phyloP scores from a whole-genome alignment of 1,284 basidiomycete genomes.

The Hemileia vastatrix region DNA sequence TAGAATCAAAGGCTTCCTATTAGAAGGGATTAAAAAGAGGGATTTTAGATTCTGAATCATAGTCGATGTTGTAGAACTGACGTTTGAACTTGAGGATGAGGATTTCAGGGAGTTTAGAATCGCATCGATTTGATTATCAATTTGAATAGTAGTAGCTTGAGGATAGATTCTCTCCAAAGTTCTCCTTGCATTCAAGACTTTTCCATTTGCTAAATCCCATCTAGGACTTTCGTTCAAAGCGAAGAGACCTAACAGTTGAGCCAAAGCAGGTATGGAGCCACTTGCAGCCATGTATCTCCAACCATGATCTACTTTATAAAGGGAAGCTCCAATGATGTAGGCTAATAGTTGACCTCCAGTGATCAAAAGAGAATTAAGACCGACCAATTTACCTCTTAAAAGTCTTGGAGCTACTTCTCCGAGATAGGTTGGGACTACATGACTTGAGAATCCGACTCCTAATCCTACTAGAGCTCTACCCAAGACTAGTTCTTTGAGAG shows the following conservation, averaged over 20 bases:
- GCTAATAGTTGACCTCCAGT: slow-evolving; percentile 37
- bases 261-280: slow-evolving; percentile 31
- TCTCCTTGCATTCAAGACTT: slow-evolving; percentile 28
- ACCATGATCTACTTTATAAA: slow-evolving; percentile 34
- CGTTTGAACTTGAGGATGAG: neutral
- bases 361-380: slow-evolving; percentile 34
- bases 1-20: slow-evolving; percentile 30
- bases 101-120: slow-evolving; percentile 27
- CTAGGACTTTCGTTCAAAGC: slow-evolving; percentile 35
- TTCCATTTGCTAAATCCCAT: slow-evolving; percentile 32
- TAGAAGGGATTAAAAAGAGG: too few species aligned
- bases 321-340: slow-evolving; percentile 32
- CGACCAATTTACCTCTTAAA: slow-evolving; percentile 33
- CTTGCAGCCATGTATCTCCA: slow-evolving; percentile 39
- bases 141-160: slow-evolving; percentile 22
- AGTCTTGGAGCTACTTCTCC: slow-evolving; percentile 34
- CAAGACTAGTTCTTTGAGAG: slow-evolving; percentile 34
- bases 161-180: slow-evolving; percentile 36
- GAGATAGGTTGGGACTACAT: slow-evolving; percentile 34
- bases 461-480: slow-evolving; percentile 34
- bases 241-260: slow-evolving; percentile 34
- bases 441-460: slow-evolving; percentile 34
- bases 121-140: slow-evolving; percentile 30
- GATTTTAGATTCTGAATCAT: too few species aligned
- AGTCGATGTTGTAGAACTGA: too few species aligned